phyloP scores from a whole-genome alignment of 805 yeast genomes.

The Alloascoidea hylecoeti region DNA sequence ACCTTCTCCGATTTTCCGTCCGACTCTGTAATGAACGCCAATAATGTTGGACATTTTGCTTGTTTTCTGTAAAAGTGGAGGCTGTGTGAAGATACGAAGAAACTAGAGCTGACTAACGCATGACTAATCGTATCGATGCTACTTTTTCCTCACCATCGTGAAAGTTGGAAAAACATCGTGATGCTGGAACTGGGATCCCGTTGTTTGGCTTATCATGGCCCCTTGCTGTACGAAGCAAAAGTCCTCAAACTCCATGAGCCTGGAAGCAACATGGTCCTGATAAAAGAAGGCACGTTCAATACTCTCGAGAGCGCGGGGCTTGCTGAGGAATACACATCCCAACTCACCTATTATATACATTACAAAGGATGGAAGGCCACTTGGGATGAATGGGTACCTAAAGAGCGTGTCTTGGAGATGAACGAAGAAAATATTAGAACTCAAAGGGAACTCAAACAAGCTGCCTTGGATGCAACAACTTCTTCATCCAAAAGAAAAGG shows the following conservation, averaged over 20 bases:
- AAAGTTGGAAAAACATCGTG: too few relatives aligned
- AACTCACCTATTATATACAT: slow-evolving; percentile 53
- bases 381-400: slow-evolving; percentile 94
- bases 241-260: slow-evolving; percentile 51
- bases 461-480: slow-evolving; percentile 21
- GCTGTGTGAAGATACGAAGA: too few relatives aligned
- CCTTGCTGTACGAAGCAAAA: slow-evolving; percentile 80
- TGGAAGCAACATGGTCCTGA: slow-evolving; percentile 23
- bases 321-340: slow-evolving; percentile 21
- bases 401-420: slow-evolving; percentile 50
- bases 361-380: slow-evolving; percentile 92
- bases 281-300: slow-evolving; percentile 22
- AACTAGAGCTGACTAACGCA: too few relatives aligned
- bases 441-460: slow-evolving; percentile 44
- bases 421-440: slow-evolving; percentile 53
- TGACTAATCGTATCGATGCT: too few relatives aligned
- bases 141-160: too few relatives aligned
- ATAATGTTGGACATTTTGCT: slow-evolving; percentile 46
- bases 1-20: slow-evolving; percentile 97
- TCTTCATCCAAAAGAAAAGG: slow-evolving; percentile 3
- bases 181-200: slow-evolving; percentile 13
- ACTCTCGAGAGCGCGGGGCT: slow-evolving; percentile 17
- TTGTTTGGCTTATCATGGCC: slow-evolving; percentile 83
- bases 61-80: too few relatives aligned
- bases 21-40: slow-evolving; percentile 92